Base-by-base conservation (phyloP, 2,329 filamentous ascomycete species). In the Sporothrix phasma region DNA sequence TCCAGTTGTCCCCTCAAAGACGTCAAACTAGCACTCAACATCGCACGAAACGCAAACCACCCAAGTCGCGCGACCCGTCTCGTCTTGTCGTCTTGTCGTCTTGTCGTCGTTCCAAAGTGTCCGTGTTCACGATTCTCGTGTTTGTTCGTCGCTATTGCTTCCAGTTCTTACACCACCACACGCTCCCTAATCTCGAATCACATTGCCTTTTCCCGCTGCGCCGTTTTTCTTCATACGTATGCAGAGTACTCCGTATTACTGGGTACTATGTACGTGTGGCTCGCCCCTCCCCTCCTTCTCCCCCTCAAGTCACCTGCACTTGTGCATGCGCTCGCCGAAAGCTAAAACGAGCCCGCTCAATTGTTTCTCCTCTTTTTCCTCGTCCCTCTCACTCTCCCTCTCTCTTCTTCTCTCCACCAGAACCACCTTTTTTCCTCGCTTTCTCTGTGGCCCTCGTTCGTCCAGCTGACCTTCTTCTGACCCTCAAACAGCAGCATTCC, bases 311-410 rank as follows among this genome's bases (percentile, higher is more conserved):
- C 62, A 60, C 62, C 56, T 61, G 54, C 54, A 26, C 41, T 46
- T 46, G 13, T 63, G 51, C 61, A 63, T 63, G 41, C 53, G 41
- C 29, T 49, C 29, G 46, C 46, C 24, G 37, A 54, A 43, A 62
- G 60, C 60, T 62, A 62, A 62, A 62, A 43, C 43, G 26, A 26
- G 43, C 61, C 53, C 62, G 22, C 62, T 47, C 43, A 59, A 56
- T 46, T 43, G 37, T 46, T 59, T 63, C 64, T 65, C 62, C 51
- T 53, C 64, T 63, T 64, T 63, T 63, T 22, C 59, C 63, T 62
- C 64, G 8, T 61, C 51, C 31, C 41, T 53, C 47, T 60, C n/a
- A n/a, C n/a, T 26, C 29, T 41, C 46, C 29, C 43, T 45, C 61
- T 34, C 24, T 61, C 39, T 41, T 39, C 29, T 47, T 45, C 49